Percentiles rank a stretch among this genome's conserved stretches.
phyloP scores from a whole-genome alignment of 768 basidiomycete genomes.

The Lactarius sp. region DNA sequence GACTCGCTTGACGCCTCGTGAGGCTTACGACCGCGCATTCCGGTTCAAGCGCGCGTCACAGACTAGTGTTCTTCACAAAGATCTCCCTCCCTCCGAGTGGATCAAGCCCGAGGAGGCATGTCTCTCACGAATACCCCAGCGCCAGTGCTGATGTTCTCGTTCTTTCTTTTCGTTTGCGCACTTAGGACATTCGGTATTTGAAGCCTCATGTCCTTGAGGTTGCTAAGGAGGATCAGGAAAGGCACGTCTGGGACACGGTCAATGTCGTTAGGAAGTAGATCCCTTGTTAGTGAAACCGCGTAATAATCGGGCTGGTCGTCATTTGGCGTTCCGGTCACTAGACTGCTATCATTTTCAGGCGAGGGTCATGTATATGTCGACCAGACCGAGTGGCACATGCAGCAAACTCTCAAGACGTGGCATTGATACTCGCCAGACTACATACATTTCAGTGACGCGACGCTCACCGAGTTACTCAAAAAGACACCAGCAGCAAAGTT shows the following conservation, averaged over 20 bases:
- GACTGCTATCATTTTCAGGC: neutral
- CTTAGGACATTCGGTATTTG: slow-evolving; percentile 87
- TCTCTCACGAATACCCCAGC: slow-evolving; percentile 13
- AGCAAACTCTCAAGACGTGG: neutral
- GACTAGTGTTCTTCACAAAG: slow-evolving; percentile 68
- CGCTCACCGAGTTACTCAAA: neutral
- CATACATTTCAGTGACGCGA: slow-evolving; percentile 3
- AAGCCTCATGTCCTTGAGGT: slow-evolving; percentile 71
- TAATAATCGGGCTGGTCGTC: neutral
- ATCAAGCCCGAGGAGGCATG: slow-evolving; percentile 67
- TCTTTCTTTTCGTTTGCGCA: neutral
- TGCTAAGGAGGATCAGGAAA: slow-evolving; percentile 69
- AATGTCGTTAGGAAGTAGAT: slow-evolving; percentile 53
- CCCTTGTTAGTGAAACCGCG: slow-evolving; percentile 13
- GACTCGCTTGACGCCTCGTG: slow-evolving; percentile 66
- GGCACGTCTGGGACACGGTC: slow-evolving; percentile 75
- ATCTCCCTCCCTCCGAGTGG: slow-evolving; percentile 82
- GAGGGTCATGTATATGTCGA: neutral
- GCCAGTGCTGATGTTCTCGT: neutral
- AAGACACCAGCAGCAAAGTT: neutral
- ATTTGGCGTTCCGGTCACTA: neutral
- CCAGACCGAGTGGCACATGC: neutral
- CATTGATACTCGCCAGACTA: neutral
- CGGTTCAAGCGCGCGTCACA: slow-evolving; percentile 85
- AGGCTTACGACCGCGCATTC: slow-evolving; percentile 87